These are phyloP conservation scores for Curvularia eragrostidis DNA, from an alignment of 2,329 filamentous ascomycete genomes.

Conservation along the genomic window DNA sequence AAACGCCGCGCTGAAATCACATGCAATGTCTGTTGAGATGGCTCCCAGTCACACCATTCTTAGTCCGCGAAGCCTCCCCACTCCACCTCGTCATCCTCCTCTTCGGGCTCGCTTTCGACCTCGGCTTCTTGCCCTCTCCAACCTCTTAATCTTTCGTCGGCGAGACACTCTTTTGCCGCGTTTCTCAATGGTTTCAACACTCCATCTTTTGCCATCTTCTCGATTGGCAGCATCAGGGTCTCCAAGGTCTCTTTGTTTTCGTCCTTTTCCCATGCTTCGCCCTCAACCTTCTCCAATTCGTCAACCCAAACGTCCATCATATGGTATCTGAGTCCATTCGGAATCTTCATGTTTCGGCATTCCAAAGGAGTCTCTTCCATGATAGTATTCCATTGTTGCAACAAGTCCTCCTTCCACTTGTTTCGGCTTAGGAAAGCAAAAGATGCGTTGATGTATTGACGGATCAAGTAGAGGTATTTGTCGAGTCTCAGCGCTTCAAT, in stretches of 20 bases:
- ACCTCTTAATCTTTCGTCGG: constrained; percentile 75
- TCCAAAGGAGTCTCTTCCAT: constrained; percentile 56
- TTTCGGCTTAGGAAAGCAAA: constrained; percentile 60
- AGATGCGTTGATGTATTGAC: constrained; percentile 76
- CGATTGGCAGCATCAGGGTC: constrained; percentile 62
- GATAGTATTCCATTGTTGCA: constrained; percentile 57
- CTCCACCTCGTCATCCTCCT: constrained; percentile 63
- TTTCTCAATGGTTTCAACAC: constrained; percentile 74
- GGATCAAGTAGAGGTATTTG: constrained; percentile 87
- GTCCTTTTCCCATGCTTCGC: constrained; percentile 51
- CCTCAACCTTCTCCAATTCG: constrained; percentile 76
- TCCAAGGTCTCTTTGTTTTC: constrained; percentile 51
- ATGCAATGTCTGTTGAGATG: constrained; percentile 12
- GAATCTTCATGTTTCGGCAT: constrained; percentile 64
- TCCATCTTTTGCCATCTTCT: constrained; percentile 62
- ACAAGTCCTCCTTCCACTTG: constrained; percentile 49
- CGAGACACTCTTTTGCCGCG: constrained; percentile 72
- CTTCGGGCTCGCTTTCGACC: constrained; percentile 46
- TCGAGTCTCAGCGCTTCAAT: constrained; percentile 70
- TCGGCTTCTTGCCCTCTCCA: constrained; percentile 57
- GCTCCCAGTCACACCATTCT: constrained; percentile 1
- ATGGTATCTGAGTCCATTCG: constrained; percentile 86
- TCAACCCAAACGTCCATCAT: constrained; percentile 91
- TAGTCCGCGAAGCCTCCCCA: constrained; percentile 76
- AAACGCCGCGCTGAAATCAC: constrained; percentile 26